phyloP scores from a whole-genome alignment of 257 asterid species.

The Nicotiana noctiflora region DNA sequence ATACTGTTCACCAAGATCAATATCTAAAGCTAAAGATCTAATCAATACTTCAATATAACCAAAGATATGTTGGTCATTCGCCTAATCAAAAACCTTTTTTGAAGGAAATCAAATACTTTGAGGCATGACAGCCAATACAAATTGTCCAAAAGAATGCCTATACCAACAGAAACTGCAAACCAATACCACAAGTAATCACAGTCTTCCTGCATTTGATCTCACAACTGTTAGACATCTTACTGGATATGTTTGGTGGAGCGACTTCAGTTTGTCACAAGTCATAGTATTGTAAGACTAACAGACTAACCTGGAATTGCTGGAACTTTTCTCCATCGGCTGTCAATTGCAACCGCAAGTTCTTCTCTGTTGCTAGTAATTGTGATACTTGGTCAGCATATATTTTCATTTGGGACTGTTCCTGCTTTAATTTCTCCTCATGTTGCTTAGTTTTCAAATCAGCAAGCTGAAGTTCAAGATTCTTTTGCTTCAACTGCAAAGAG shows the following conservation, averaged over 20 bases:
- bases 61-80: neutral
- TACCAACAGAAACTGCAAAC: constrained; percentile 1
- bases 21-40: neutral
- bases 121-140: neutral
- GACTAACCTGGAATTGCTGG: constrained; percentile 88
- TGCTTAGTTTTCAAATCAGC: constrained; percentile 87
- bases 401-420: constrained; percentile 92
- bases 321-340: constrained; percentile 97
- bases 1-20: neutral
- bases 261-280: neutral
- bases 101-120: neutral
- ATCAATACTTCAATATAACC: neutral
- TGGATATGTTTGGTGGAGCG: neutral
- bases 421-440: constrained; percentile 69
- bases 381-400: constrained; percentile 85
- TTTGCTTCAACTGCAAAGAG: constrained; percentile 77
- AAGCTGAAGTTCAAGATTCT: constrained; percentile 83
- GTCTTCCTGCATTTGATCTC: neutral
- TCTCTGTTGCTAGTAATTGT: constrained; percentile 79
- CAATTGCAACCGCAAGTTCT: constrained; percentile 84
- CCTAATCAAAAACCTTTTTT: neutral
- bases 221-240: neutral
- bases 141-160: neutral
- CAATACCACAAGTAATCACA: neutral
- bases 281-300: neutral